A percentile compares a stretch with the other conserved stretches of the same genome.
Evolutionary conservation across 2,329 filamentous ascomycete species (phyloP).

Genomic region (Ascochyta pisi): DNA sequence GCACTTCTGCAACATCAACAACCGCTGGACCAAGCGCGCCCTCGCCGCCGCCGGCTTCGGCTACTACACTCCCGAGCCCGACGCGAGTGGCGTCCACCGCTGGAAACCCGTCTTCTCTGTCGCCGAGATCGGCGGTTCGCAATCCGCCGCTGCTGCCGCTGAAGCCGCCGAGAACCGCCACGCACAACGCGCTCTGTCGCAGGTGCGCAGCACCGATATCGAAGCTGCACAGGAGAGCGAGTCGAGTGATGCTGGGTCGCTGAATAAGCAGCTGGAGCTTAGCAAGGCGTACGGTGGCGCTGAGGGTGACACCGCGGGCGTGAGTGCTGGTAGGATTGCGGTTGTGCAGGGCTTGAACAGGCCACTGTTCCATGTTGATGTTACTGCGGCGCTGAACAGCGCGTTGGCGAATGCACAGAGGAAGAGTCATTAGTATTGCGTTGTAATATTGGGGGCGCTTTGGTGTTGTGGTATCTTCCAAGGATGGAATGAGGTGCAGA

Average conservation of each 20-base stretch:
- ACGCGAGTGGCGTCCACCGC: slow-evolving; percentile 64
- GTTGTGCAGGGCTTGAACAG: slow-evolving; percentile 84
- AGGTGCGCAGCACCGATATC: slow-evolving; percentile 58
- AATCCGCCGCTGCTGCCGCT: slow-evolving; percentile 74
- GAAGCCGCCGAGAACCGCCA: slow-evolving; percentile 68
- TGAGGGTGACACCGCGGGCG: slow-evolving; percentile 34
- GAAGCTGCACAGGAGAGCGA: slow-evolving; percentile 29
- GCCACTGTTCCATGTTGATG: slow-evolving; percentile 94
- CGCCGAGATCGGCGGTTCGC: slow-evolving; percentile 79
- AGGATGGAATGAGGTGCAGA: neutral
- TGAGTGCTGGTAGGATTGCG: slow-evolving; percentile 44
- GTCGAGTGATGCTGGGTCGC: slow-evolving; percentile 31
- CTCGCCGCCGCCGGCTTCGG: slow-evolving; percentile 91
- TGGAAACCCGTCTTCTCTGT: slow-evolving; percentile 97
- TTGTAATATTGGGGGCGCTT: slow-evolving; percentile 6
- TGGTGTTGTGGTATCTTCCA: slow-evolving; percentile 7
- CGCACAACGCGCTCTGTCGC: slow-evolving; percentile 26
- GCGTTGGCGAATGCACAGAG: slow-evolving; percentile 76
- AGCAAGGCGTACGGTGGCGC: slow-evolving; percentile 42
- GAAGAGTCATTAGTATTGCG: slow-evolving; percentile 38
- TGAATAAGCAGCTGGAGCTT: slow-evolving; percentile 43
- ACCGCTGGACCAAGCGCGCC: slow-evolving; percentile 91
- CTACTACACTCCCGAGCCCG: slow-evolving; percentile 68
- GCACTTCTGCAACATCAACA: slow-evolving; percentile 92
- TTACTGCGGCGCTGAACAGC: slow-evolving; percentile 89